Percentiles rank a stretch among this genome's conserved stretches.
These are phyloP conservation scores for Lagerstroemia speciosa DNA, from an alignment of 345 rosid species.

Conservation along the genomic window DNA sequence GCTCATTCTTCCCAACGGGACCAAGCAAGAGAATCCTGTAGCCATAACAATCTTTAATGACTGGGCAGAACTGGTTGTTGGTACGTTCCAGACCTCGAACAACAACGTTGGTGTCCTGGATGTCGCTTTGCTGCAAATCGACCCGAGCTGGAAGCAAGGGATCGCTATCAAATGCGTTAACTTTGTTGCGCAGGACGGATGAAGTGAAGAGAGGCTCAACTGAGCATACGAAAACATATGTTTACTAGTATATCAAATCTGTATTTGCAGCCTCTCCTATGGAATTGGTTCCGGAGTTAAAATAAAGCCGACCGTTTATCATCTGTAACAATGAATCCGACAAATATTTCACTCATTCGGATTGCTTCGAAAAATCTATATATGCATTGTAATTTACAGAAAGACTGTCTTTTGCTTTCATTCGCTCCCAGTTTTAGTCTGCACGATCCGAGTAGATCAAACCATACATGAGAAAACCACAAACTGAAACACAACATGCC, in stretches of 20 bases:
- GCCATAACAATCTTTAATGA: accelerated
- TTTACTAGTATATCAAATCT: not conserved
- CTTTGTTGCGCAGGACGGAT: not conserved
- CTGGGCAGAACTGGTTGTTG: not conserved
- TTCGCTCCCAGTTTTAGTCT: too few relatives aligned
- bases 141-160: not conserved
- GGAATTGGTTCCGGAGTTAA: too few relatives aligned
- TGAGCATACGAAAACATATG: not conserved
- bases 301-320: too few relatives aligned
- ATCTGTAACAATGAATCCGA: too few relatives aligned
- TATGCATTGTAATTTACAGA: too few relatives aligned
- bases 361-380: too few relatives aligned
- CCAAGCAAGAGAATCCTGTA: not conserved
- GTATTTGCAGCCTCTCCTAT: not conserved
- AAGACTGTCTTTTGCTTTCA: too few relatives aligned
- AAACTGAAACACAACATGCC: not conserved
- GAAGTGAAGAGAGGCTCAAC: not conserved
- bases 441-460: too few relatives aligned
- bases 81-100: not conserved
- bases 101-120: not conserved
- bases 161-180: not conserved
- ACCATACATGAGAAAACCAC: not conserved
- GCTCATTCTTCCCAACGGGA: not conserved
- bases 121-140: not conserved
- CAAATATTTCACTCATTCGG: too few relatives aligned